These are phyloP conservation scores for Crithidia thermophila DNA, from an alignment of 208 protist genomes.

Conservation along the genomic window DNA sequence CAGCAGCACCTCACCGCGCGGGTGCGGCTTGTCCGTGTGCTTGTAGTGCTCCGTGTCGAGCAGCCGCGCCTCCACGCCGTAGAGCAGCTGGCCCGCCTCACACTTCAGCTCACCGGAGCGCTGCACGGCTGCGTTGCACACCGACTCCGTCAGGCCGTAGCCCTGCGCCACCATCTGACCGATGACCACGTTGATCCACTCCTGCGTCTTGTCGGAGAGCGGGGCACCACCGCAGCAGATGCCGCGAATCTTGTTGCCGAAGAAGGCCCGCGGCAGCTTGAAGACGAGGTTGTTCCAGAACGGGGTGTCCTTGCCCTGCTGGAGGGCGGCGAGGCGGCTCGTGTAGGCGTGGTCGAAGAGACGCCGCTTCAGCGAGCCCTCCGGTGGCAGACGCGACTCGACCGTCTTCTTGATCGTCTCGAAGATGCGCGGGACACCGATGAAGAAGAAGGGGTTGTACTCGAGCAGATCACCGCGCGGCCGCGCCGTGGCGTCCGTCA, in stretches of 20 bases:
- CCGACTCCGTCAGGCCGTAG: slow-evolving; percentile 92
- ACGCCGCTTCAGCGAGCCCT: slow-evolving; percentile 58
- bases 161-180: slow-evolving; percentile 74
- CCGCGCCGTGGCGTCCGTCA: slow-evolving; percentile 67
- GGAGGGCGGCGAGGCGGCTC: slow-evolving; percentile 60
- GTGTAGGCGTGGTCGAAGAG: slow-evolving; percentile 81
- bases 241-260: slow-evolving; percentile 67
- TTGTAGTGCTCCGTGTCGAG: slow-evolving; percentile 90
- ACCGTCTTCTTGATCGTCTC: slow-evolving; percentile 88
- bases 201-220: slow-evolving; percentile 75
- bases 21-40: slow-evolving; percentile 79
- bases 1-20: slow-evolving; percentile 86
- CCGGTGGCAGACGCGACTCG: slow-evolving; percentile 64
- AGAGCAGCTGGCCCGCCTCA: slow-evolving; percentile 72
- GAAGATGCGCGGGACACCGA: slow-evolving; percentile 88
- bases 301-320: slow-evolving; percentile 77
- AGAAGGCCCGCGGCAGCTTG: slow-evolving; percentile 37
- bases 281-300: slow-evolving; percentile 91
- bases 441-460: slow-evolving; percentile 83
- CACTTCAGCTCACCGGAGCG: slow-evolving; percentile 63
- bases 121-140: slow-evolving; percentile 73
- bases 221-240: slow-evolving; percentile 88
- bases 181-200: slow-evolving; percentile 85
- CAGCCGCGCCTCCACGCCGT: slow-evolving; percentile 87
- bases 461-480: slow-evolving; percentile 78